phyloP scores from a whole-genome alignment of 768 basidiomycete genomes.

The Kwoniella shandongensis region DNA sequence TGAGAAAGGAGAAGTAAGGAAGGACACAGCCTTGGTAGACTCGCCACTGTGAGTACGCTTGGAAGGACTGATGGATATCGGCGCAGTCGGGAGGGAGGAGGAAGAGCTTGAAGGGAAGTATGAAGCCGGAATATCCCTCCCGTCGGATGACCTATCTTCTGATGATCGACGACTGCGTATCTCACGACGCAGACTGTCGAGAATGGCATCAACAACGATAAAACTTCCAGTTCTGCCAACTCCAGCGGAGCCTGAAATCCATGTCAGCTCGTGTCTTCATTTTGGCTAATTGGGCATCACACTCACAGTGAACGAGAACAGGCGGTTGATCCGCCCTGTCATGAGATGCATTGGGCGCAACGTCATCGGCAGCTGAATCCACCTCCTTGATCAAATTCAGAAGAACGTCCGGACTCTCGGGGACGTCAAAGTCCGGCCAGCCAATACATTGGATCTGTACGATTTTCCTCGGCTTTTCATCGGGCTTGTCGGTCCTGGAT shows the following conservation, averaged over 20 bases:
- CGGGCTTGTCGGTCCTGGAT: constrained; percentile 63
- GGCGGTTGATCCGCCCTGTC: constrained; percentile 32
- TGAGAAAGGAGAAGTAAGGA: constrained; percentile 8
- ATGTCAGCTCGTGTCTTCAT: not conserved
- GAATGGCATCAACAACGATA: constrained; percentile 65
- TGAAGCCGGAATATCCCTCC: not conserved
- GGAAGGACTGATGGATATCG: too few species aligned
- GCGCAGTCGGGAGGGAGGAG: not conserved
- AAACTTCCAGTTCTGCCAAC: constrained; percentile 93
- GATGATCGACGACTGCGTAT: constrained; percentile 2
- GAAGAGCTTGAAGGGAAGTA: not conserved
- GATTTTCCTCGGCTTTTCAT: constrained; percentile 64
- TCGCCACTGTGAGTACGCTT: constrained; percentile 1
- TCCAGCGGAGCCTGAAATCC: constrained; percentile 69
- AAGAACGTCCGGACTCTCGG: constrained; percentile 73
- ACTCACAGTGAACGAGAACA: constrained; percentile 52
- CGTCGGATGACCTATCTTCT: not conserved
- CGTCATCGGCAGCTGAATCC: constrained; percentile 53
- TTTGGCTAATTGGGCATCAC: not conserved
- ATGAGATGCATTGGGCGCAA: constrained; percentile 9
- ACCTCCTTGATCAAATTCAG: constrained; percentile 72
- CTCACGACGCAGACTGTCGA: constrained; percentile 44
- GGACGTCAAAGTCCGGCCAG: constrained; percentile 97
- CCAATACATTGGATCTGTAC: constrained; percentile 88
- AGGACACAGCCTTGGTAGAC: constrained; percentile 25